These are phyloP conservation scores for Thelonectria discophora DNA, from an alignment of 2,329 filamentous ascomycete species.

Conservation along the genomic window DNA sequence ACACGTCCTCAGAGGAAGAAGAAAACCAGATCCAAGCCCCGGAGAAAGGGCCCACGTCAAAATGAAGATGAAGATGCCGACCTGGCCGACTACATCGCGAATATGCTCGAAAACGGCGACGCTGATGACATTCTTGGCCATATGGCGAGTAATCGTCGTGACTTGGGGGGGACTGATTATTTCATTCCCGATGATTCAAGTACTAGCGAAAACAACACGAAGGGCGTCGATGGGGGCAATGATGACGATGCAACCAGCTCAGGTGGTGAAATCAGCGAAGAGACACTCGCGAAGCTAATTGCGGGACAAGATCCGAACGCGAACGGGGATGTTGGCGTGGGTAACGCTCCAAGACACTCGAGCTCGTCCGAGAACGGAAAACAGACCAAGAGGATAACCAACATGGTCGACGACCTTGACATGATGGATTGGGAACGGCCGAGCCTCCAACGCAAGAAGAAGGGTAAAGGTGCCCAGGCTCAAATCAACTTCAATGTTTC, in stretches of 20 bases:
- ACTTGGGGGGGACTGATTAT: constrained; percentile 42
- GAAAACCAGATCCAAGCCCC: constrained; percentile 9
- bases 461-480: constrained; percentile 68
- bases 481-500: constrained; percentile 62
- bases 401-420: constrained; percentile 74
- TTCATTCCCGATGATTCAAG: constrained; percentile 21
- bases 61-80: constrained; percentile 61
- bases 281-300: constrained; percentile 39
- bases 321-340: constrained; percentile 31
- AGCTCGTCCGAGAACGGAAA: constrained; percentile 23
- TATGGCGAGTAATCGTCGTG: constrained; percentile 59
- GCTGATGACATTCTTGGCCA: constrained; percentile 71
- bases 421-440: constrained; percentile 84
- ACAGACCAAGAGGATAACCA: constrained; percentile 47
- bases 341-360: constrained; percentile 29
- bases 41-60: neutral
- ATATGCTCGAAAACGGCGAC: constrained; percentile 62
- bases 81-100: constrained; percentile 76
- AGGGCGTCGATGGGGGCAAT: neutral
- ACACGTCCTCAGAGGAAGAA: constrained; percentile 29
- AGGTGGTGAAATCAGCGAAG: constrained; percentile 40
- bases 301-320: constrained; percentile 32
- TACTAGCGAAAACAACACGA: neutral
- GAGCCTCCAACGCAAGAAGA: constrained; percentile 65
- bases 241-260: constrained; percentile 15